Base-by-base conservation (phyloP, 176 grass and related monocot genomes). In the Themeda triandra region DNA sequence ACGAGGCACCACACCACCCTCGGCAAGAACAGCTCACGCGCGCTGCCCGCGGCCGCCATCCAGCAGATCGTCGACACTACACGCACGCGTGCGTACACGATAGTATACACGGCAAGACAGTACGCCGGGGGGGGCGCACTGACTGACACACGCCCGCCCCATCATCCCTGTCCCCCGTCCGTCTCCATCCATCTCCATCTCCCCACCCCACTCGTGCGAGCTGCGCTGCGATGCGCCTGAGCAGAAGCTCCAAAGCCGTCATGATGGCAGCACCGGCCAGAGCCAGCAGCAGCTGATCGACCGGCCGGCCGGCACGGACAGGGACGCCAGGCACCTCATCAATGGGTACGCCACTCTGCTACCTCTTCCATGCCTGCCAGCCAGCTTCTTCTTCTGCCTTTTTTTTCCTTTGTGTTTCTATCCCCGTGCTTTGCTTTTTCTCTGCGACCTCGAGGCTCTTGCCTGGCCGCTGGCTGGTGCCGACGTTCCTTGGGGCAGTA, bases 321-420 rank as follows among this genome's bases (percentile, higher is more conserved):
- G 75, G 51, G 2, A 24, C 0, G 8, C 15, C 76, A 74, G 80
- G 32, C 71, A 73, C 6, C 71, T n/a, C 71, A 69, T 53, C 74
- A 80, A 90, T 90, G 84, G 88, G 84, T 86, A 86, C 74, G 35
- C 56, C 46, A 83, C 75, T 88, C 76, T 49, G 42, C 37, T 39
- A 39, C 6, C 31, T 56, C 65, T 39, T 9, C 63, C 53, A 77
- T 64, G 73, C 33, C 36, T 4, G 5, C 10, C 31, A 13, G 6
- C 40, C 8, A n/a, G 29, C 62, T 67, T 14, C 63, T 68, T 24
- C 78, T 42, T 66, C 63, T 1, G 7, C 42, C 13, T 1, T 21
- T 29, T n/a, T 69, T 14, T 29, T 60, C 2, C 8, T 48, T 83
- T 24, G 14, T 17, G 10, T 48, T 51, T 8, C 19, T 31, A n/a